A percentile compares a stretch with the other conserved stretches of the same genome.
phyloP scores from a whole-genome alignment of 441 rosid genomes.

The Jatropha multifida region DNA sequence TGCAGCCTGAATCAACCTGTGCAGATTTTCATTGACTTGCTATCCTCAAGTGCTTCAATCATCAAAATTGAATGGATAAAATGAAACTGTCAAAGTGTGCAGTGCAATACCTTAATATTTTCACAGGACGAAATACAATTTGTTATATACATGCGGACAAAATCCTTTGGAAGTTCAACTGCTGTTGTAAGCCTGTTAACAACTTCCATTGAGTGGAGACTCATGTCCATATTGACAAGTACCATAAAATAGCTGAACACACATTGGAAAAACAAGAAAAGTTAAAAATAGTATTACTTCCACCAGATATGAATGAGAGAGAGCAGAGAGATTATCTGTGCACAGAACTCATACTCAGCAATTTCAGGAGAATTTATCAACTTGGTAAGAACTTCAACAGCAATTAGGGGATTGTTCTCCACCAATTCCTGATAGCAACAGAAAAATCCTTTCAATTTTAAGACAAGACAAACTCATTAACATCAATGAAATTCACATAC shows the following conservation, averaged over 20 bases:
- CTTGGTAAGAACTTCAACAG: conserved; percentile 90
- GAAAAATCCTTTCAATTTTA: conserved; percentile 22
- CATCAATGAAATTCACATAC: conserved; percentile 40
- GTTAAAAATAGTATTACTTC: not conserved
- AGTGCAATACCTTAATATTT: conserved; percentile 69
- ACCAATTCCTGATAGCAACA: conserved; percentile 77
- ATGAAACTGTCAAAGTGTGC: not conserved
- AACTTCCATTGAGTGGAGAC: conserved; percentile 98
- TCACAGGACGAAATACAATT: conserved; percentile 94
- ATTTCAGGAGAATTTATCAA: conserved; percentile 85
- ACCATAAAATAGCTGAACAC: conserved; percentile 74
- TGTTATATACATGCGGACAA: conserved; percentile 83
- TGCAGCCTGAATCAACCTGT: not conserved
- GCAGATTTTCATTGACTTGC: not conserved
- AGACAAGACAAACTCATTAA: conserved; percentile 3
- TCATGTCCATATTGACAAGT: conserved; percentile 96
- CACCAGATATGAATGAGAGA: not conserved
- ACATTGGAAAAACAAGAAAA: conserved; percentile 14
- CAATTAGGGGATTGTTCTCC: conserved; percentile 91
- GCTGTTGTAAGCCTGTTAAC: conserved; percentile 96
- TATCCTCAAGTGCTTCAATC: conserved; percentile 5
- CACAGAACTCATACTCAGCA: conserved; percentile 59
- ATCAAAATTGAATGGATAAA: not conserved
- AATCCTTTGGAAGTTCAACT: conserved; percentile 92
- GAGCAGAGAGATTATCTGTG: not conserved